These are phyloP conservation scores for Cryptococcus deneoformans DNA, from an alignment of 1,284 basidiomycete genomes.

Conservation along the genomic window DNA sequence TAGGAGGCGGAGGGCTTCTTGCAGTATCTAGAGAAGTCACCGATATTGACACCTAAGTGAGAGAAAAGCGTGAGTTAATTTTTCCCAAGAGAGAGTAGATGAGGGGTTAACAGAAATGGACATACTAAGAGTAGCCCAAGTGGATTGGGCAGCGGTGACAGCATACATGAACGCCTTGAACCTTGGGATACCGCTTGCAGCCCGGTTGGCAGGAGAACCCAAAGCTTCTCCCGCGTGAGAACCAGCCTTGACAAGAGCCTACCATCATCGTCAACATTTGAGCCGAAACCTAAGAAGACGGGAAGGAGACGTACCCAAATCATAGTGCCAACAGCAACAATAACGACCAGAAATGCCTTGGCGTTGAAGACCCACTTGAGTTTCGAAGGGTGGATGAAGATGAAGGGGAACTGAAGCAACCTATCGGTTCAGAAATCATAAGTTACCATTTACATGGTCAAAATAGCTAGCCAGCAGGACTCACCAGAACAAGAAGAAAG, in stretches of 20 bases:
- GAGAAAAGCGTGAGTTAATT: not conserved
- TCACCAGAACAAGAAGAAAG: slow-evolving; percentile 73
- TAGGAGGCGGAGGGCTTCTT: slow-evolving; percentile 49
- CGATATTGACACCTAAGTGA: slow-evolving; percentile 63
- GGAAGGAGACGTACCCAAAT: slow-evolving; percentile 57
- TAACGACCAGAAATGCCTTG: slow-evolving; percentile 63
- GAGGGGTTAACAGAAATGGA: not conserved
- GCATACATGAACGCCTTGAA: slow-evolving; percentile 39
- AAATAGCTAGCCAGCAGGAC: slow-evolving; percentile 25
- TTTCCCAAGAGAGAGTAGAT: not conserved
- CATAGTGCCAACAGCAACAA: slow-evolving; percentile 66
- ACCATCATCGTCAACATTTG: slow-evolving; percentile 51
- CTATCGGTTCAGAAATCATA: slow-evolving; percentile 3
- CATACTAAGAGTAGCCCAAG: slow-evolving; percentile 38
- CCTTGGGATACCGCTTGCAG: slow-evolving; percentile 24
- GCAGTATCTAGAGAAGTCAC: slow-evolving; percentile 56
- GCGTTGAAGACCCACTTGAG: slow-evolving; percentile 69
- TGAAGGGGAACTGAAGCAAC: slow-evolving; percentile 56
- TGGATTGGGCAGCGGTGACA: slow-evolving; percentile 34
- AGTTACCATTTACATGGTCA: not conserved
- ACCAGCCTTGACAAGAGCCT: slow-evolving; percentile 62
- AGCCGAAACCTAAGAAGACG: slow-evolving; percentile 49
- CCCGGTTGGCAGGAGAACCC: slow-evolving; percentile 23
- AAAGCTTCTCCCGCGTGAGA: slow-evolving; percentile 62
- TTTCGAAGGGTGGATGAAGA: slow-evolving; percentile 70